These are phyloP conservation scores for Colletotrichum lupini DNA, from an alignment of 2,329 filamentous ascomycete genomes.

Conservation along the genomic window DNA sequence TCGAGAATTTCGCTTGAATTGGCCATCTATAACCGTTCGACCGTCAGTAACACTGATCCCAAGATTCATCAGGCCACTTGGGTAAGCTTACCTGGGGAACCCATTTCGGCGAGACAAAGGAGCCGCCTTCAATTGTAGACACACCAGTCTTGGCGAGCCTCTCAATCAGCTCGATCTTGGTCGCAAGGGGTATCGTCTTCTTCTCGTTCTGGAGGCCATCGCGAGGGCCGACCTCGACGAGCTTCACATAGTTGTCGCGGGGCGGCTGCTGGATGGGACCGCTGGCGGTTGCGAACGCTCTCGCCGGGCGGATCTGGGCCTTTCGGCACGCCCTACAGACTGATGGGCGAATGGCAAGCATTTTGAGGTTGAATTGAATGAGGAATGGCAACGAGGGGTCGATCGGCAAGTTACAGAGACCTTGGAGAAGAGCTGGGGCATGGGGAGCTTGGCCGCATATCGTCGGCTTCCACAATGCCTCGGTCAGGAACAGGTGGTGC, in stretches of 20 bases:
- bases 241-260: slow-evolving; percentile 62
- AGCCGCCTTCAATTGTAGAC: slow-evolving; percentile 81
- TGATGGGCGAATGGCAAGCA: slow-evolving; percentile 50
- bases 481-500: background rate
- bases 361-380: slow-evolving; percentile 36
- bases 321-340: slow-evolving; percentile 53
- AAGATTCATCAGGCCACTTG: background rate
- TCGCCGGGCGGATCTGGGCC: slow-evolving; percentile 44
- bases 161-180: slow-evolving; percentile 82
- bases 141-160: slow-evolving; percentile 76
- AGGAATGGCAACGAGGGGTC: slow-evolving; percentile 7
- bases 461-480: slow-evolving; percentile 30
- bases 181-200: slow-evolving; percentile 73
- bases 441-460: slow-evolving; percentile 33
- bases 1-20: slow-evolving; percentile 80
- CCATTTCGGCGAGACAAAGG: slow-evolving; percentile 87
- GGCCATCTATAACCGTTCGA: slow-evolving; percentile 69
- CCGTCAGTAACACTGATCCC: slow-evolving; percentile 3
- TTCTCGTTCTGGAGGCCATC: slow-evolving; percentile 92
- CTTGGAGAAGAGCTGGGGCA: slow-evolving; percentile 14
- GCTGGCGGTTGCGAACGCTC: slow-evolving; percentile 54
- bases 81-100: slow-evolving; percentile 74
- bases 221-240: slow-evolving; percentile 86
- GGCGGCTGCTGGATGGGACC: slow-evolving; percentile 37
- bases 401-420: slow-evolving; percentile 10